Conservation (phyloP, 23 red algal species). For the Rhodosorus marinus region DNA sequence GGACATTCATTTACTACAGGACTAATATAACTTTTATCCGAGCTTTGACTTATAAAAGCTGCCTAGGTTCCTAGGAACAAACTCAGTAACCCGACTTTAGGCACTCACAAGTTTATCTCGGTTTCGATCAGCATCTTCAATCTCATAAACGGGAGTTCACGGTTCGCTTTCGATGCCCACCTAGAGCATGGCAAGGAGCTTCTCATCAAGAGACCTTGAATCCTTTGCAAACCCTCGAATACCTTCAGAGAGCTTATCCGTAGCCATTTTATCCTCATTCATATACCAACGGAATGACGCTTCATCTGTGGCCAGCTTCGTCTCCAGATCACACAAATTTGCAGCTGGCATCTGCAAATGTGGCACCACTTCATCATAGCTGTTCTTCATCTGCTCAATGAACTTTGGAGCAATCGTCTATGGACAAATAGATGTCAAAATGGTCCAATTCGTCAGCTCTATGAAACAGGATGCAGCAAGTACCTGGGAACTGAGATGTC, state of each 20-base stretch:
- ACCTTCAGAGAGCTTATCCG: conserved; percentile 64
- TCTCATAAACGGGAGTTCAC: background rate
- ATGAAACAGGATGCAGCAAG: no score
- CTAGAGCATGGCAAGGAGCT: conserved; percentile 10
- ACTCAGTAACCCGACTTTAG: no score
- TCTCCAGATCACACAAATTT: conserved; percentile 22
- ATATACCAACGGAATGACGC: conserved; percentile 68
- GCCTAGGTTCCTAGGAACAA: no score
- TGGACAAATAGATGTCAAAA: no score
- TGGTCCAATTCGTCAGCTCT: no score
- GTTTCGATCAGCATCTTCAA: background rate
- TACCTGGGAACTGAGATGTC: no score
- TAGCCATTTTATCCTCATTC: conserved; percentile 59
- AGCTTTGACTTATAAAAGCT: no score
- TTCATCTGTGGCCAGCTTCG: conserved; percentile 19
- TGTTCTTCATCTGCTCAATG: conserved; percentile 28
- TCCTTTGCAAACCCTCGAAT: conserved; percentile 63
- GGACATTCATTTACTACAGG: no score
- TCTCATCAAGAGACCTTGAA: conserved; percentile 36
- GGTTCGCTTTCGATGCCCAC: background rate
- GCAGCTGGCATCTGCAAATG: conserved; percentile 7
- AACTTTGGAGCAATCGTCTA: conserved; percentile 84
- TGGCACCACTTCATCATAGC: conserved; percentile 11
- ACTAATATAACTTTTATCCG: no score
- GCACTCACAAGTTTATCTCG: no score